Evolutionary conservation across 805 yeast species (phyloP).

Genomic region (Kodamaea restingae): DNA sequence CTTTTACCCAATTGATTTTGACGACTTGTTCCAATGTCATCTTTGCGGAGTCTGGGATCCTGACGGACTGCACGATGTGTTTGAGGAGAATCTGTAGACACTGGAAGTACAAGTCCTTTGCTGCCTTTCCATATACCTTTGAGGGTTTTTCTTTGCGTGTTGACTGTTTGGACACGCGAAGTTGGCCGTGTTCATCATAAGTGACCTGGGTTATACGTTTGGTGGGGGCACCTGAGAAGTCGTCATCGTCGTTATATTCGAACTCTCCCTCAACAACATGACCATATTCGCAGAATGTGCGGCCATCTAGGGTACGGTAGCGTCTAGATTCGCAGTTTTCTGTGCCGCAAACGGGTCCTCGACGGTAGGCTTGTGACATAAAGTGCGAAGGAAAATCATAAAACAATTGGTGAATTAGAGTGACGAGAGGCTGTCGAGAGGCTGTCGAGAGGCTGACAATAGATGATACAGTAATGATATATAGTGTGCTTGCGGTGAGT

Average conservation of each 20-base stretch:
- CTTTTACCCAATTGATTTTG: constrained; percentile 31
- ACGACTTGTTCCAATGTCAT: constrained; percentile 12
- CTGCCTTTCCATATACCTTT: constrained; percentile 46
- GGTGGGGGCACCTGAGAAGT: constrained; percentile 44
- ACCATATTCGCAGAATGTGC: constrained; percentile 81
- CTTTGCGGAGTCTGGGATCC: background rate
- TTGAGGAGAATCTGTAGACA: constrained; percentile 50
- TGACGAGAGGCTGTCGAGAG: no score
- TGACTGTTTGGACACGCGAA: constrained; percentile 2
- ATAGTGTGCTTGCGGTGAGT: no score
- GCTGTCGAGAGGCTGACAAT: no score
- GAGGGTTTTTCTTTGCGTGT: constrained; percentile 1
- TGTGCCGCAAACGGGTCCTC: constrained; percentile 85
- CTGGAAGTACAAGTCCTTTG: constrained; percentile 39
- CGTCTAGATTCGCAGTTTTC: constrained; percentile 82
- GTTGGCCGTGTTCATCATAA: constrained; percentile 11
- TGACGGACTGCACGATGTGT: constrained; percentile 35
- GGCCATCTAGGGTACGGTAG: constrained; percentile 73
- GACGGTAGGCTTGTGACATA: constrained; percentile 39
- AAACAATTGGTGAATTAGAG: background rate
- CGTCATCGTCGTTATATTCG: constrained; percentile 82
- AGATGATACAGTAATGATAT: no score
- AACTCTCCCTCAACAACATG: constrained; percentile 81
- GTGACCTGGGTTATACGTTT: constrained; percentile 46
- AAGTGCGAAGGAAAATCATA: background rate